phyloP scores from a whole-genome alignment of 345 rosid genomes.

The Dipteronia dyeriana region DNA sequence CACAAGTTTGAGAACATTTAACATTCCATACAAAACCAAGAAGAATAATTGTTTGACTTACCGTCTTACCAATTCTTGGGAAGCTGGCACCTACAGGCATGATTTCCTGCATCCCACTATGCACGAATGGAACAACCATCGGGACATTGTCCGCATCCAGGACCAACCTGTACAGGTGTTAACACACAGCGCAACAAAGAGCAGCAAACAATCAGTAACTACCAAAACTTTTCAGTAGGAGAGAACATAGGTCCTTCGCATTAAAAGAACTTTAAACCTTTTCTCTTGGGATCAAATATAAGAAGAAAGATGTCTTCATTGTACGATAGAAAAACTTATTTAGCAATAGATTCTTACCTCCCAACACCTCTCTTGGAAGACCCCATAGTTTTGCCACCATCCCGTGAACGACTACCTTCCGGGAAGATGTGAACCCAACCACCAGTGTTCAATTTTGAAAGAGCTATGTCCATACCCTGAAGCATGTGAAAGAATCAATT shows the following conservation, averaged over 20 bases:
- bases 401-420: conserved; percentile 92
- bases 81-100: conserved; percentile 91
- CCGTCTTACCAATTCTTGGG: conserved; percentile 91
- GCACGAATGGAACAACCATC: conserved; percentile 89
- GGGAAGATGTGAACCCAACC: conserved; percentile 99
- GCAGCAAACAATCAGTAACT: neutral
- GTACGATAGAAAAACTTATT: neutral
- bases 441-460: conserved; percentile 80
- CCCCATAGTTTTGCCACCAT: conserved; percentile 88
- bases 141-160: conserved; percentile 85
- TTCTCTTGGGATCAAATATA: neutral
- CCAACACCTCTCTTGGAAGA: conserved; percentile 93
- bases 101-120: conserved; percentile 91
- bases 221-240: neutral
- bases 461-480: conserved; percentile 98
- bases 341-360: conserved; percentile 49
- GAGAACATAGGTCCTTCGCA: neutral
- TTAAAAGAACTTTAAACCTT: neutral
- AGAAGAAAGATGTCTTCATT: too few relatives aligned
- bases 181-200: neutral
- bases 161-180: conserved; percentile 54
- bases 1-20: neutral
- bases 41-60: conserved; percentile 32
- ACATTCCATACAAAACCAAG: neutral
- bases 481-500: conserved; percentile 18